phyloP scores from a whole-genome alignment of 306 rosid genomes.

The Rosa multiflora region DNA sequence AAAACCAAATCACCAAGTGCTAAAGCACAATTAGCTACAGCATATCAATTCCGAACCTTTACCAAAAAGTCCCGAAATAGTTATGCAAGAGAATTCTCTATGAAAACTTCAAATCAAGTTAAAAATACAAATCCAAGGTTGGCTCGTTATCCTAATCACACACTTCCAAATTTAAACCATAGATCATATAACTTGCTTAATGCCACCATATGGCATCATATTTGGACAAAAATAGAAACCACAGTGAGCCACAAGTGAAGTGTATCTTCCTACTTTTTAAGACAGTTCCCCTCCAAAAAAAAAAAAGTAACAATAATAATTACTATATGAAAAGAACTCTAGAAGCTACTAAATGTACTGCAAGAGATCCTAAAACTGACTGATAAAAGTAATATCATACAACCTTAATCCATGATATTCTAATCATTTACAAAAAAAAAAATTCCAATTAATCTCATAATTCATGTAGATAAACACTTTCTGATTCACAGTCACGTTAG shows the following conservation, averaged over 20 bases:
- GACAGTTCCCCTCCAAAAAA: background rate
- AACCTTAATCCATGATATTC: background rate
- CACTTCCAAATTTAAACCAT: background rate
- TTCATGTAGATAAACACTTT: background rate
- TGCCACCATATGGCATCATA: background rate
- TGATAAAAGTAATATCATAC: background rate
- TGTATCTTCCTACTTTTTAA: background rate
- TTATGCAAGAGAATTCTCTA: background rate
- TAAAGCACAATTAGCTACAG: background rate
- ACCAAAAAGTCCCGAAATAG: background rate
- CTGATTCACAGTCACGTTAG: background rate
- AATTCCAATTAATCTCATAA: background rate
- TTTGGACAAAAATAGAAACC: background rate
- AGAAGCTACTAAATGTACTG: background rate
- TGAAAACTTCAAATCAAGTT: background rate
- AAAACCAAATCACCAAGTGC: background rate
- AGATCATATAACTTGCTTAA: slow-evolving; percentile 1
- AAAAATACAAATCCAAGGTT: background rate
- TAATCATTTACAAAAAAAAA: background rate
- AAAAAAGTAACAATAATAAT: too few species aligned
- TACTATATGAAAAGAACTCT: background rate
- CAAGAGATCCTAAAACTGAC: background rate
- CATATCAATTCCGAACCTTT: background rate
- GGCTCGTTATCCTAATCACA: background rate
- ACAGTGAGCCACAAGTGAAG: background rate